phyloP scores from a whole-genome alignment of 331 rosid species.

The Malus hybrid region DNA sequence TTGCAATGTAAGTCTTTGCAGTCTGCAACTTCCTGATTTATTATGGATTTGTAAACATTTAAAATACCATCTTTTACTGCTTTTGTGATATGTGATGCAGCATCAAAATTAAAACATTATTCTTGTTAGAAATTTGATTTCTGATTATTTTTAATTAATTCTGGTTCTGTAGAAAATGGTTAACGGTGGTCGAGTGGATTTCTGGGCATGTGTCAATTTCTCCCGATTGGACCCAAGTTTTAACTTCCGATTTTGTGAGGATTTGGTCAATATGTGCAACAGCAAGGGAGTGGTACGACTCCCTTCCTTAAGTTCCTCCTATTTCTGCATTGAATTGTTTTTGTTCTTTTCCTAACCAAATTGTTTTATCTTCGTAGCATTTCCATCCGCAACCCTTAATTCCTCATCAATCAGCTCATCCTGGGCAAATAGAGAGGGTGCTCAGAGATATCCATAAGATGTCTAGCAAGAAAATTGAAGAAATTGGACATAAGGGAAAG shows the following conservation, averaged over 20 bases:
- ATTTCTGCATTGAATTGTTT: not conserved
- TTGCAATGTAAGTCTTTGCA: not conserved
- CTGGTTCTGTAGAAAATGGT: slow-evolving; percentile 56
- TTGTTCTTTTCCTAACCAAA: not conserved
- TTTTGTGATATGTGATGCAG: not conserved
- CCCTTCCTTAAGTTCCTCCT: not conserved
- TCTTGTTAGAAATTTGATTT: not conserved
- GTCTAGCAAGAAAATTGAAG: not conserved
- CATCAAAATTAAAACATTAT: not conserved
- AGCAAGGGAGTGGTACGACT: slow-evolving; percentile 37
- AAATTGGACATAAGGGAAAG: not conserved
- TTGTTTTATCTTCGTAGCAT: slow-evolving; percentile 7
- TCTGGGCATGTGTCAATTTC: slow-evolving; percentile 56
- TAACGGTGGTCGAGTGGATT: slow-evolving; percentile 41
- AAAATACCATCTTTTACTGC: not conserved
- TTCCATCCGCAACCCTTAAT: slow-evolving; percentile 16
- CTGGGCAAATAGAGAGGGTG: slow-evolving; percentile 16
- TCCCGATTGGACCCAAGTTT: not conserved
- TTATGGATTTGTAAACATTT: not conserved
- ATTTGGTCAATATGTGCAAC: slow-evolving; percentile 42
- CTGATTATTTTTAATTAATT: not conserved
- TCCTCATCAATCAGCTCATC: not conserved
- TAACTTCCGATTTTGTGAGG: slow-evolving; percentile 10
- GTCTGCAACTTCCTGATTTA: not conserved
- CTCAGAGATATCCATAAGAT: slow-evolving; percentile 15